Conservation (phyloP, 495 filamentous ascomycete genomes). For the Xylaria cubensis region DNA sequence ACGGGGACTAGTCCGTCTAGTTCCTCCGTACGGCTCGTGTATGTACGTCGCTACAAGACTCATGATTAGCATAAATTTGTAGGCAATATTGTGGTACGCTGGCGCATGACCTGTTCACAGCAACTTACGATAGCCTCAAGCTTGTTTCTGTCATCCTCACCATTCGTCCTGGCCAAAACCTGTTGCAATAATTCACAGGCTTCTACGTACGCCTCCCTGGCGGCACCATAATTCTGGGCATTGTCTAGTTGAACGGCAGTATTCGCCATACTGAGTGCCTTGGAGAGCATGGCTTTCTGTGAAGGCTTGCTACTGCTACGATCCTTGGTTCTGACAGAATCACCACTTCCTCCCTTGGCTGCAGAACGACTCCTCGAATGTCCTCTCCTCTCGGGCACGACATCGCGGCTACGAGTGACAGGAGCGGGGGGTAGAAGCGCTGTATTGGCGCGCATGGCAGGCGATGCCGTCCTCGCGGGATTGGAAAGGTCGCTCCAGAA, state of each 20-base stretch:
- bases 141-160: slow-evolving; percentile 84
- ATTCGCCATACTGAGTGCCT: slow-evolving; percentile 92
- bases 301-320: slow-evolving; percentile 56
- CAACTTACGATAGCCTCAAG: slow-evolving; percentile 88
- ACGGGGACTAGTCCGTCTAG: slow-evolving; percentile 71
- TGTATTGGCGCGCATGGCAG: slow-evolving; percentile 28
- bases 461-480: slow-evolving; percentile 20
- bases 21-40: slow-evolving; percentile 85
- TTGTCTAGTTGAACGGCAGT: slow-evolving; percentile 94
- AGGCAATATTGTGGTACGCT: background rate
- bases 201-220: slow-evolving; percentile 89
- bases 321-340: slow-evolving; percentile 43
- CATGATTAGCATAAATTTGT: slow-evolving; percentile 20
- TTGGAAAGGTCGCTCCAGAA: slow-evolving; percentile 33
- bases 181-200: slow-evolving; percentile 86
- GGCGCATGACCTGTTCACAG: background rate
- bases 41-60: slow-evolving; percentile 75
- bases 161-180: slow-evolving; percentile 83
- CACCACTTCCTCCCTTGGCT: slow-evolving; percentile 49
- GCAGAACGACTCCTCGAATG: slow-evolving; percentile 59
- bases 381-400: slow-evolving; percentile 43
- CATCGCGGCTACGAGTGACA: slow-evolving; percentile 34
- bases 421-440: slow-evolving; percentile 33
- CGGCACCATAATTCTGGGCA: slow-evolving; percentile 90
- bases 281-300: slow-evolving; percentile 95